These are phyloP conservation scores for Dacryopinax spathularia DNA, from an alignment of 768 basidiomycete species.

Conservation along the genomic window DNA sequence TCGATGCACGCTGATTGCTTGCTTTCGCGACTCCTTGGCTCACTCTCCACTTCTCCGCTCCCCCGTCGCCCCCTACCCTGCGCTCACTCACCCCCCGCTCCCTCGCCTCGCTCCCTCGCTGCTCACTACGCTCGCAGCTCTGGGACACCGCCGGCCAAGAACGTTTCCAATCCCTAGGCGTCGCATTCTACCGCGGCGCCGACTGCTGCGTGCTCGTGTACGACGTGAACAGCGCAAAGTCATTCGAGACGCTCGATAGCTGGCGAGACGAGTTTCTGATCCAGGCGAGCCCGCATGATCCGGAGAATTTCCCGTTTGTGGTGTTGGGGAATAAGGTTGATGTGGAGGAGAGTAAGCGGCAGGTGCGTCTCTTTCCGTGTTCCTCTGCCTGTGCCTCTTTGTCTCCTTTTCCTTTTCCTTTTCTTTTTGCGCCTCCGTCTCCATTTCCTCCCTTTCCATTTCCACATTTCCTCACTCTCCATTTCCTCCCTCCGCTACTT, in stretches of 20 bases:
- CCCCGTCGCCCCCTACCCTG: too few relatives aligned
- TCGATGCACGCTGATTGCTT: too few relatives aligned
- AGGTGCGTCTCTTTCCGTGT: slow-evolving; percentile 38
- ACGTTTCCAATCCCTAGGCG: slow-evolving; percentile 96
- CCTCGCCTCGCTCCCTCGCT: slow-evolving; percentile 1
- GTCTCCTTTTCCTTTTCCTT: not conserved
- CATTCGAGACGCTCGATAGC: slow-evolving; percentile 95
- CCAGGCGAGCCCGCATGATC: slow-evolving; percentile 95
- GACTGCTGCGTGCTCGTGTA: slow-evolving; percentile 99
- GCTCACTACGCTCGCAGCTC: slow-evolving; percentile 37
- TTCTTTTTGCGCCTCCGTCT: not conserved
- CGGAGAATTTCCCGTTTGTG: slow-evolving; percentile 99
- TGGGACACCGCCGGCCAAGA: slow-evolving; percentile 99
- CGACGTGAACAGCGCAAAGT: slow-evolving; percentile 97
- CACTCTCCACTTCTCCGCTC: too few relatives aligned
- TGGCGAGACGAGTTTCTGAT: slow-evolving; percentile 99
- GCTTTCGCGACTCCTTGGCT: too few relatives aligned
- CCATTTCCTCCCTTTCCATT: not conserved
- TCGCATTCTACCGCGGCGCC: slow-evolving; percentile 97
- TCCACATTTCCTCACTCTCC: not conserved
- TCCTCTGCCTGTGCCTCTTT: not conserved
- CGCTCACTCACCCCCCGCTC: slow-evolving; percentile 6
- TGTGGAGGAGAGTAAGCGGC: slow-evolving; percentile 94
- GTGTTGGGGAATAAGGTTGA: slow-evolving; percentile 99
- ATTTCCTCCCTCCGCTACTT: not conserved